Percentiles rank a stretch among this genome's conserved stretches.
These are phyloP conservation scores for Picea mariana DNA, from an alignment of 83 land plant genomes.

Conservation along the genomic window DNA sequence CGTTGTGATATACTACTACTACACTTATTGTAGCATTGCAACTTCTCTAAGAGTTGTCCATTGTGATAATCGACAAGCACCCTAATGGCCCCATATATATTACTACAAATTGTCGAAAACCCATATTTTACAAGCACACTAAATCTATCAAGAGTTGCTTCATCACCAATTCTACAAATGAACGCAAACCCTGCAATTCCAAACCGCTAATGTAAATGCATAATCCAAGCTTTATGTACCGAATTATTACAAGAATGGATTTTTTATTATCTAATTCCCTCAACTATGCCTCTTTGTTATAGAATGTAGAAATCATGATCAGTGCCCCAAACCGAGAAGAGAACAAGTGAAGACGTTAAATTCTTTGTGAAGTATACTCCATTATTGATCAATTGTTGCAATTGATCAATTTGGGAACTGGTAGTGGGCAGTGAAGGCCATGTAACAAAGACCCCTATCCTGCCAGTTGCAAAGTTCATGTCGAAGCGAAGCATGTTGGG, in stretches of 20 bases:
- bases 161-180: neutral
- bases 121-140: neutral
- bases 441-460: constrained; percentile 49
- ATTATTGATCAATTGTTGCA: constrained; percentile 22
- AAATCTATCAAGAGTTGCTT: neutral
- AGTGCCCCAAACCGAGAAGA: constrained; percentile 46
- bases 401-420: constrained; percentile 34
- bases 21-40: neutral
- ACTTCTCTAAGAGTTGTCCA: neutral
- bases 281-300: constrained; percentile 16
- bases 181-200: neutral
- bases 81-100: neutral
- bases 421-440: constrained; percentile 24
- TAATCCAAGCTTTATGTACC: no score
- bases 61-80: neutral
- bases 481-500: constrained; percentile 17
- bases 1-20: no score
- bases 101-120: neutral
- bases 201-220: no score
- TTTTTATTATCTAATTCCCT: neutral
- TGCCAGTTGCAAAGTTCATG: constrained; percentile 59
- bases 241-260: no score
- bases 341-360: constrained; percentile 26
- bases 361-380: constrained; percentile 12
- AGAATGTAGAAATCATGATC: constrained; percentile 30